A percentile compares a stretch with the other conserved stretches of the same genome.
Conservation (phyloP, 257 asterid species). For the Linaria vulgaris region DNA sequence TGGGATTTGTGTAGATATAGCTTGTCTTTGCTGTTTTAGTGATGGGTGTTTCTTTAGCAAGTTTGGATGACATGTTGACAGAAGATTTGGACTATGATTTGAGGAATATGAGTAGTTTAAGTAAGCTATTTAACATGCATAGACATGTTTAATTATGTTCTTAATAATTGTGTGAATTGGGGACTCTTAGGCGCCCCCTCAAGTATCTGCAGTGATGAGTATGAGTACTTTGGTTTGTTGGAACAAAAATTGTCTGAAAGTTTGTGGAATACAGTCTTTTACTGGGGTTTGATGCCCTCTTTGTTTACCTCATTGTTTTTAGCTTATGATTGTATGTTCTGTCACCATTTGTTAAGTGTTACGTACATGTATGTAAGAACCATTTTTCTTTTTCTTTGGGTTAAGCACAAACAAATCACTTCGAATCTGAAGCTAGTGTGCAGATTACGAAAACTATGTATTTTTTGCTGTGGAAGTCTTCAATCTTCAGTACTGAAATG, state of each 20-base stretch:
- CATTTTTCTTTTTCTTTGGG: too few relatives aligned
- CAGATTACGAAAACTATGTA: too few relatives aligned
- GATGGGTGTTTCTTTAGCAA: conserved; percentile 19
- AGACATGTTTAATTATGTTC: conserved; percentile 28
- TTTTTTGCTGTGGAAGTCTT: too few relatives aligned
- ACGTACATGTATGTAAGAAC: not conserved
- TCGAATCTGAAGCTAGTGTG: too few relatives aligned
- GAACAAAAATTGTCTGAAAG: conserved; percentile 2
- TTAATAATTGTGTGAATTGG: conserved; percentile 33
- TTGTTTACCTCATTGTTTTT: not conserved
- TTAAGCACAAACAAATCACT: too few relatives aligned
- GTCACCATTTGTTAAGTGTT: not conserved
- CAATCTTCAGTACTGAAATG: too few relatives aligned
- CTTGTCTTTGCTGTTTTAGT: conserved; percentile 25
- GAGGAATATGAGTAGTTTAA: conserved; percentile 23
- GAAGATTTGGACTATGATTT: conserved; percentile 29
- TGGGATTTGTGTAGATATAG: conserved; percentile 44
- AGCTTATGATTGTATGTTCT: not conserved
- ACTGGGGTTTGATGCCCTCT: not conserved
- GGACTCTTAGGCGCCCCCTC: conserved; percentile 21
- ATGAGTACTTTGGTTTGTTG: conserved; percentile 17
- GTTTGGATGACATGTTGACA: conserved; percentile 31
- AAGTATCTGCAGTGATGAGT: conserved; percentile 30
- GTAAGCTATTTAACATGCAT: conserved; percentile 27
- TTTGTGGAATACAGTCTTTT: not conserved